phyloP scores from a whole-genome alignment of 306 rosid species.

The Nissolia schottii region DNA sequence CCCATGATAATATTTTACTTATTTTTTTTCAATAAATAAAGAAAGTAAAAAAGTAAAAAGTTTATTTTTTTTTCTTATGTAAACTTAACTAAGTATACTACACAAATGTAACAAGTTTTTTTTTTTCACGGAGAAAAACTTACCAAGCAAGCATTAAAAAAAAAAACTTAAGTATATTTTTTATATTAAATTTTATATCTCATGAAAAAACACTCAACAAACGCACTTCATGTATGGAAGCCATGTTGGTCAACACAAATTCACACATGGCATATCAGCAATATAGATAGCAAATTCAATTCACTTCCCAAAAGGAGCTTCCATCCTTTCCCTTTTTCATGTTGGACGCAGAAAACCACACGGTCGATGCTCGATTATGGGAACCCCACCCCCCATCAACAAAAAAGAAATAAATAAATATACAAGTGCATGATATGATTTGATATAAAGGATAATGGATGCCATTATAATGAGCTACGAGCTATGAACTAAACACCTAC shows the following conservation, averaged over 20 bases:
- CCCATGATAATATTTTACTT: not conserved
- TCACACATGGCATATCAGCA: not conserved
- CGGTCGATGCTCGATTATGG: not conserved
- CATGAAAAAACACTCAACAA: no score
- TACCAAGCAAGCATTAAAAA: no score
- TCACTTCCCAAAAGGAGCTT: not conserved
- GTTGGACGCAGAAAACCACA: not conserved
- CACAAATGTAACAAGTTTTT: no score
- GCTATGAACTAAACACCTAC: constrained; percentile 21
- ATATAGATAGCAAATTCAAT: not conserved
- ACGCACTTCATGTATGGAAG: not conserved
- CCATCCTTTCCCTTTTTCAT: not conserved
- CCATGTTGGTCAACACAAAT: not conserved
- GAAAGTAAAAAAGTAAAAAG: no score
- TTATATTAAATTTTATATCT: no score
- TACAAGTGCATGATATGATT: constrained; percentile 9
- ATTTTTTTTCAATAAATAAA: no score
- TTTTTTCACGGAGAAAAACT: no score
- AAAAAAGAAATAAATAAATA: constrained; percentile 10
- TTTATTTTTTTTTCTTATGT: no score
- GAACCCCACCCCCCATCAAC: not conserved
- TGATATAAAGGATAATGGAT: constrained; percentile 20
- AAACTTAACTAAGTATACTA: no score
- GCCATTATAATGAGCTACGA: constrained; percentile 29
- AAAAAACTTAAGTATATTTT: no score